Evolutionary conservation across 495 filamentous ascomycete genomes (phyloP).

Genomic region (Neurospora sp.): DNA sequence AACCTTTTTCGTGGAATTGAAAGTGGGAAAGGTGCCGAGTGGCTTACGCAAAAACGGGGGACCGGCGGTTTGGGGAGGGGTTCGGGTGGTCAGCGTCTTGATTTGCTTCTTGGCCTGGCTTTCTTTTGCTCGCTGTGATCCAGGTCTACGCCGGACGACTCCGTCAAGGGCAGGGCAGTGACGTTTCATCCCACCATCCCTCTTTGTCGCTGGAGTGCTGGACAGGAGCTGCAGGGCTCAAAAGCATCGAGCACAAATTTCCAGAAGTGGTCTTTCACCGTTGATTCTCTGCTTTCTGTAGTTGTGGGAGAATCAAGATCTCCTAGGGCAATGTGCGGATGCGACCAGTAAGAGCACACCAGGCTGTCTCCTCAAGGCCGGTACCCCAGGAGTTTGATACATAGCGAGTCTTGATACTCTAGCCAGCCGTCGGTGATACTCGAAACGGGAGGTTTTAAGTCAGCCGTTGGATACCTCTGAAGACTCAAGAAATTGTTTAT

Average conservation of each 20-base stretch:
- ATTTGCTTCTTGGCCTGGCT: not conserved
- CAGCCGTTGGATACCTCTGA: not conserved
- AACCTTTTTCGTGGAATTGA: not conserved
- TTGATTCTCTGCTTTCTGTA: not conserved
- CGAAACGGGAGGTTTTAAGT: not conserved
- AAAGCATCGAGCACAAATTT: not conserved
- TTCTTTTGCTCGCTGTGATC: not conserved
- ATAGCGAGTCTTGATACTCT: not conserved
- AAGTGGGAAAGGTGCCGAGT: not conserved
- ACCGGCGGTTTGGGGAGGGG: not conserved
- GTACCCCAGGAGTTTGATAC: not conserved
- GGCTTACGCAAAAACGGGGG: not conserved
- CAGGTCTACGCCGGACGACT: not conserved
- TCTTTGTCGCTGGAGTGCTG: not conserved
- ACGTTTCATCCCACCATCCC: not conserved
- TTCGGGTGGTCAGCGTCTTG: not conserved
- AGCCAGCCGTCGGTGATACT: not conserved
- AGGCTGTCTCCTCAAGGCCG: no score
- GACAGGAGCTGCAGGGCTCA: not conserved
- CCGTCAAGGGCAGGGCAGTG: not conserved
- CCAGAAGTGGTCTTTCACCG: not conserved
- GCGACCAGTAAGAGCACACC: no score
- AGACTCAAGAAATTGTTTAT: not conserved
- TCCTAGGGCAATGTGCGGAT: not conserved
- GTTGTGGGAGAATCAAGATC: not conserved